phyloP scores from a whole-genome alignment of 2,329 filamentous ascomycete species.

The Lachnellula subtilissima region DNA sequence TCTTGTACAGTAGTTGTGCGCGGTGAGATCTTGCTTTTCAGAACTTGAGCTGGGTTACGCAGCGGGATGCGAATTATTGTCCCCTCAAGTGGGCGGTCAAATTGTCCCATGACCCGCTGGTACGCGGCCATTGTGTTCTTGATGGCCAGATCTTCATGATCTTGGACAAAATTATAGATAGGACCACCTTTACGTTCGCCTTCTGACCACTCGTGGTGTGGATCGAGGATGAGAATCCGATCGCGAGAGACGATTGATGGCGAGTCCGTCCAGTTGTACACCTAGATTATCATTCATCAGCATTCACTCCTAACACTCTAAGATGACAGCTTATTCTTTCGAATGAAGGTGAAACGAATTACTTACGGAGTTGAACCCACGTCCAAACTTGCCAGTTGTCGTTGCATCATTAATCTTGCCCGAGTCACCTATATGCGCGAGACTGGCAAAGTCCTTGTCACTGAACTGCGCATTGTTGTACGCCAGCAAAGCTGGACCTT shows the following conservation, averaged over 20 bases:
- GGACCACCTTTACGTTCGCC: slow-evolving; percentile 21
- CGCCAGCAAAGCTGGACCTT: slow-evolving; percentile 33
- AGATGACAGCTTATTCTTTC: background rate
- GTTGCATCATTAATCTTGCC: slow-evolving; percentile 28
- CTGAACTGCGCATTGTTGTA: slow-evolving; percentile 32
- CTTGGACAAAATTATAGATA: slow-evolving; percentile 29
- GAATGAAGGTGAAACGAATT: background rate
- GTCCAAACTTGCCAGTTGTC: slow-evolving; percentile 34
- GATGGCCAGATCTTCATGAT: slow-evolving; percentile 20
- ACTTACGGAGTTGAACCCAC: slow-evolving; percentile 34
- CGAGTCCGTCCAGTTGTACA: slow-evolving; percentile 36
- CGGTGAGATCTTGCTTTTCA: slow-evolving; percentile 28
- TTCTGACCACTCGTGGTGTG: slow-evolving; percentile 31
- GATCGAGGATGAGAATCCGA: slow-evolving; percentile 32
- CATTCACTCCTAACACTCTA: background rate
- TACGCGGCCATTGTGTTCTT: slow-evolving; percentile 32
- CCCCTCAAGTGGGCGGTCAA: slow-evolving; percentile 21
- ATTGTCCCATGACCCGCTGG: slow-evolving; percentile 16
- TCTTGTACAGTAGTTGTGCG: slow-evolving; percentile 21
- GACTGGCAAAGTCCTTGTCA: slow-evolving; percentile 28
- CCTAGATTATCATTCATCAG: slow-evolving; percentile 13
- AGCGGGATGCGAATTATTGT: slow-evolving; percentile 35
- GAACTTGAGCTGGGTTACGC: slow-evolving; percentile 25
- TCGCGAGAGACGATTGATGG: slow-evolving; percentile 32
- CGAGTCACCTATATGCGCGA: slow-evolving; percentile 31